Base-by-base conservation (phyloP, 805 yeast genomes). In the Wickerhamiella spandovensis region DNA sequence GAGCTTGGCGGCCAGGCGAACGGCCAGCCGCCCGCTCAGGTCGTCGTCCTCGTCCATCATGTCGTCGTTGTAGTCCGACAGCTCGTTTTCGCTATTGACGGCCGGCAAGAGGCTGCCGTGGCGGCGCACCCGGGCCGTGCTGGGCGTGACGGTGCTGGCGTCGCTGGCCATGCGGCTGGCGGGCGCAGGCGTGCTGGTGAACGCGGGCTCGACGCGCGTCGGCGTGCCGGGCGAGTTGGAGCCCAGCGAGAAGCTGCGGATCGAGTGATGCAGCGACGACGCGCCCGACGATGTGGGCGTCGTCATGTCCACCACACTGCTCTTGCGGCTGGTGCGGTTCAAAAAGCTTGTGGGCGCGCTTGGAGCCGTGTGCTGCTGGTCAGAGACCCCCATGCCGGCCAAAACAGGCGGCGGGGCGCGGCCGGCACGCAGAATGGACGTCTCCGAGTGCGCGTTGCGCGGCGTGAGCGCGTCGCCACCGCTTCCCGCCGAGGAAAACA, bases 111-210 rank as follows among this genome's bases (percentile, higher is more conserved):
- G 52, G 3, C 54, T 28, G 17, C 54, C 55, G 28, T 55, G 32
- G 15, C 52, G 42, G 10, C 38, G 47, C 25, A 42, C 13, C 1
- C 45, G 49, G 8, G 47, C 47, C 2, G 57, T 52, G 17, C 60
- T 56, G 5, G 58, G 57, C 9, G 62, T 58, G 41, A 51, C 47
- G 6, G 62, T 58, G 32, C 51, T 46, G 12, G 61, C 60, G 41
- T 56, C 58, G 32, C 56, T 51, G 8, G 22, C 46, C 28, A 54
- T 57, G 22, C 62, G 54, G 24, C 55, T 39, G 18, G 59, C 58
- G 12, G 20, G 32, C 12, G 23, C 43, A n/a, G 51, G 49, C 32
- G 48, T 56, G 10, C 53, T 48, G 3, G 58, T 56, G 21, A 47
- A 50, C 48, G 51, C 41, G 13, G 41, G 24, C 43, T 43, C 49